A percentile compares a stretch with the other conserved stretches of the same genome.
These are phyloP conservation scores for Ganoderma lingzhi DNA, from an alignment of 1,284 basidiomycete genomes.

Conservation along the genomic window DNA sequence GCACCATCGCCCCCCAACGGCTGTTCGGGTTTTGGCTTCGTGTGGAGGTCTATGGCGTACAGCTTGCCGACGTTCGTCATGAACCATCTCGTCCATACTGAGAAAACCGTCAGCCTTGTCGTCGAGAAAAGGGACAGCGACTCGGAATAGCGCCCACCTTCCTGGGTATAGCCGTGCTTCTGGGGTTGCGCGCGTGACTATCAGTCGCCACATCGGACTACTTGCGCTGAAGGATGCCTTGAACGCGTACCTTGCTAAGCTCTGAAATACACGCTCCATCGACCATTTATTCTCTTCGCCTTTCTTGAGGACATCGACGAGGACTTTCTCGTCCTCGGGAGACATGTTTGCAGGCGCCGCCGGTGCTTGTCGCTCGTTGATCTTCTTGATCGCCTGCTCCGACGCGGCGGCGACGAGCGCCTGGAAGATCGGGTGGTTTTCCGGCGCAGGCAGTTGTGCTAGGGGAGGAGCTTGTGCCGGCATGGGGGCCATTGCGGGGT, in stretches of 20 bases:
- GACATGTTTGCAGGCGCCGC: not conserved
- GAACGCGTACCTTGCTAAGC: not conserved
- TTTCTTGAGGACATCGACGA: not conserved
- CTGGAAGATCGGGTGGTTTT: not conserved
- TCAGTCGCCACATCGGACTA: not conserved
- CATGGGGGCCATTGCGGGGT: conserved; percentile 1
- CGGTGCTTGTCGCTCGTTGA: not conserved
- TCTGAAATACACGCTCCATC: not conserved
- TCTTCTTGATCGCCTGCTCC: not conserved
- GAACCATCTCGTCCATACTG: not conserved
- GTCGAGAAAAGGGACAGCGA: not conserved
- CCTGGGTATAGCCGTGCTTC: not conserved
- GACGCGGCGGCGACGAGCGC: not conserved
- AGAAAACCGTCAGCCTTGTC: not conserved
- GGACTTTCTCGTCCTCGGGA: not conserved
- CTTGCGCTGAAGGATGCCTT: not conserved
- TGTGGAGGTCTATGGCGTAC: not conserved
- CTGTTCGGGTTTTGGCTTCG: not conserved
- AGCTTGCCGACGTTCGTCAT: not conserved
- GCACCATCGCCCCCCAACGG: not conserved
- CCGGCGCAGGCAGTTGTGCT: not conserved
- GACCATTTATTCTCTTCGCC: not conserved
- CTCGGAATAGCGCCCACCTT: not conserved
- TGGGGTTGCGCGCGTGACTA: not conserved
- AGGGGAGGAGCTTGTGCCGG: not conserved